Evolutionary conservation across 2,329 filamentous ascomycete species (phyloP), one percentile per base, ranked within the genome.

Genomic region (Pezizomycotina sp.): DNA sequence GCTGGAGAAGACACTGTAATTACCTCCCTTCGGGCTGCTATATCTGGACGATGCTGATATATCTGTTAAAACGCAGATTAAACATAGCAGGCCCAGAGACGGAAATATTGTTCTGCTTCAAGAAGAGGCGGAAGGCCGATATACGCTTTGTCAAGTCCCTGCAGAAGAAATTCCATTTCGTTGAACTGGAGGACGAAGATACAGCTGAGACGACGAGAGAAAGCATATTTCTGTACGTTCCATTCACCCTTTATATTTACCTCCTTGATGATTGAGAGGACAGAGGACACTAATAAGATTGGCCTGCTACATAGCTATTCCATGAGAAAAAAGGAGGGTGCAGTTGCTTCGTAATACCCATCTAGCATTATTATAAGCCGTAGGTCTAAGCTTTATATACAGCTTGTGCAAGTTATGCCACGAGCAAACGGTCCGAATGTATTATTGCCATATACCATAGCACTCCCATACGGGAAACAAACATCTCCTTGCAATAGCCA

Each of bases 71-170:
- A 8, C 19, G 16, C 23, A 50, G 48, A 32, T 43, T 49, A 27
- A 31, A 50, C 19, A 42, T 52, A 5, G 42, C 46, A 3, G 37
- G 42, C 19, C 42, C 49, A n/a, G 56, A 62, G 27, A 67, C 69
- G 7, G 61, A 66, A 6, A 56, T 77, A 29, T 76, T 72, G 57
- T 95, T 98, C 60, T 92, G 86, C 62, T 93, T 91, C 65, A 95
- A 92, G 65, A 86, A 82, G 61, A 68, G 89, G 48, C 71, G 89
- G 53, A 69, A 81, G 49, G 50, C 65, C 4, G 65, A 69, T 48
- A 49, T 66, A 52, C 58, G 61, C 18, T 69, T 68, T 41, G 59
- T 68, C 51, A 68, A 65, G 52, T 55, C 56, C 5, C 57, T 59
- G 10, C 60, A 55, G 48, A 67, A 66, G 51, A 54, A 57, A 48